These are phyloP conservation scores for Gnaphalium uliginosum DNA, from an alignment of 129 eudicot species.

Conservation along the genomic window DNA sequence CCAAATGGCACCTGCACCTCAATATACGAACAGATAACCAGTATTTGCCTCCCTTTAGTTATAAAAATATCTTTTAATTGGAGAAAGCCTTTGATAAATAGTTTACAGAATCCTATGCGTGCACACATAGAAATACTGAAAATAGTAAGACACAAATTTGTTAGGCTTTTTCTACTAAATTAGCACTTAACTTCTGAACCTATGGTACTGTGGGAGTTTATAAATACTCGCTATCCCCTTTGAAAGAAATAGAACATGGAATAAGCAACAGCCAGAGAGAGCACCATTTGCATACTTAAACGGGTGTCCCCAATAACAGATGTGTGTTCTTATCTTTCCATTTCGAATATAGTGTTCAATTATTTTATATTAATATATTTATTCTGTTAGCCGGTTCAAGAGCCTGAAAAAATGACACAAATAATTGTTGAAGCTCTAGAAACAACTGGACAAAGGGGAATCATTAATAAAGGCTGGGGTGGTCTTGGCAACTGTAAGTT, in stretches of 20 bases:
- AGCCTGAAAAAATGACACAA: slow-evolving; percentile 87
- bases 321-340: slow-evolving; percentile 15
- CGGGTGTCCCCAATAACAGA: slow-evolving; percentile 1
- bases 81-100: no score
- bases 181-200: background rate
- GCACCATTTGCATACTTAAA: background rate
- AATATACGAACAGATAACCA: no score
- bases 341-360: background rate
- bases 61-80: no score
- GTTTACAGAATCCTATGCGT: background rate
- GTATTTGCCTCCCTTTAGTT: no score
- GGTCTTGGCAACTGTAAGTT: slow-evolving; percentile 96
- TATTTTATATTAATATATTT: slow-evolving; percentile 3
- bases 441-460: slow-evolving; percentile 88
- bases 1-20: no score
- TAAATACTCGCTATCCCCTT: background rate
- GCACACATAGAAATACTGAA: background rate
- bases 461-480: slow-evolving; percentile 98
- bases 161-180: background rate
- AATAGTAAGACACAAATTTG: background rate
- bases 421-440: slow-evolving; percentile 92
- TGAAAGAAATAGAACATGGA: background rate
- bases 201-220: background rate
- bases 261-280: background rate
- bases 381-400: slow-evolving; percentile 83